Base-by-base conservation (phyloP, 805 yeast genomes). In the Schwanniomyces pseudopolymorphus region DNA sequence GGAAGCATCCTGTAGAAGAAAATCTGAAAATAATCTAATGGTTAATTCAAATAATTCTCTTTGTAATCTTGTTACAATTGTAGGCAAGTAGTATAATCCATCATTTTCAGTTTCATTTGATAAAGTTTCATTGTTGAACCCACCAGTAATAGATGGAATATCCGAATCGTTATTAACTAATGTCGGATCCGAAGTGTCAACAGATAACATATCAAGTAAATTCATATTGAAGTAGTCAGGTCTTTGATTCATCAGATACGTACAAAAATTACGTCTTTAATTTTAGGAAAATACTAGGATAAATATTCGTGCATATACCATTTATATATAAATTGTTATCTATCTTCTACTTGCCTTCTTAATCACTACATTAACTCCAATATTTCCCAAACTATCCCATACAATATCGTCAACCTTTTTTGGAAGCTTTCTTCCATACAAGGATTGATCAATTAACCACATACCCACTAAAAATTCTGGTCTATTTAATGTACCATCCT, bases 361-460 rank as follows among this genome's bases (percentile, higher is more conserved):
- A n/a, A 72, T 48, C 1, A 63, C 71, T 42, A 58, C 70, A 51
- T 59, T 67, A 4, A 72, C 53, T 2, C 80, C 81, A 10, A 77
- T 65, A 37, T 69, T 71, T 31, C 77, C 77, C 10, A 87, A 87
- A 63, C 95, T 87, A 37, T 80, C 78, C 98, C 98, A 94, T 1
- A 92, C 83, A 24, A 75, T 77, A 4, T 78, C 80, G 35, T 79
- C 83, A 5, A 94, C 79, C 33, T 66, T 66, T 48, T 79, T 76
- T 0, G 99, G 98, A 41, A 94, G 69, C 62, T 94, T 94, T 33
- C 96, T 75, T 0, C 99, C 99, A 61, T 92, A 94, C 11, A 94
- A 72, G 60, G 97, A 88, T 66, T 94, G 99, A 64, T 94, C 99
- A 2, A 94, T 91, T 4, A 91, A 67, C 99, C 99, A 94, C 87